Percentiles rank a stretch among this genome's conserved stretches.
These are phyloP conservation scores for Zanthoxylum bungeanum DNA, from an alignment of 345 rosid species.

Conservation along the genomic window DNA sequence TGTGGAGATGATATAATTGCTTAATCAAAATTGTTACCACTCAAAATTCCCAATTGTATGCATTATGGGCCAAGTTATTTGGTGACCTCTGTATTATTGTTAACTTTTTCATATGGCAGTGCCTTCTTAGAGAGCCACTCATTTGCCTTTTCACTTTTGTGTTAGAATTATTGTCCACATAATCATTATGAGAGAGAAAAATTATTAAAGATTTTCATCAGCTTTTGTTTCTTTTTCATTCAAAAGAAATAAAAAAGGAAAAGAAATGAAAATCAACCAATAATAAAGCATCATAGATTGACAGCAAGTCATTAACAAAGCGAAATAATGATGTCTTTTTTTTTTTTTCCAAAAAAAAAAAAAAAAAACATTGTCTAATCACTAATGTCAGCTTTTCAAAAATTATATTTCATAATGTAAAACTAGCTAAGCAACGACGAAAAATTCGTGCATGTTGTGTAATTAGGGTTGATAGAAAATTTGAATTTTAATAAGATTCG, in stretches of 20 bases:
- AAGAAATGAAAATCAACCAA: not conserved
- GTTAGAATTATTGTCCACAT: not conserved
- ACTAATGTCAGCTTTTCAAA: too few species aligned
- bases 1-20: not conserved
- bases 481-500: too few species aligned
- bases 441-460: too few species aligned
- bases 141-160: not conserved
- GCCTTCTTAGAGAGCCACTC: not conserved
- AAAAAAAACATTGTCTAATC: too few species aligned
- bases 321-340: too few species aligned
- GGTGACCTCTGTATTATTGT: conserved; percentile 3
- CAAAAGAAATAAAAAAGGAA: not conserved
- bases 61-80: not conserved
- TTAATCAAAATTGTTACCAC: not conserved
- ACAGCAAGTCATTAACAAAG: not conserved
- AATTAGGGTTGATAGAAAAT: too few species aligned
- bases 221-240: not conserved
- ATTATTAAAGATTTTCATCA: not conserved
- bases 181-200: not conserved
- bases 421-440: too few species aligned
- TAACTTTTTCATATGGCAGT: not conserved
- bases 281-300: too few species aligned
- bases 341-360: too few species aligned
- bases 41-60: not conserved
- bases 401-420: too few species aligned